Conservation (phyloP, 2,329 filamentous ascomycete species). For the Alternaria conjuncta region DNA sequence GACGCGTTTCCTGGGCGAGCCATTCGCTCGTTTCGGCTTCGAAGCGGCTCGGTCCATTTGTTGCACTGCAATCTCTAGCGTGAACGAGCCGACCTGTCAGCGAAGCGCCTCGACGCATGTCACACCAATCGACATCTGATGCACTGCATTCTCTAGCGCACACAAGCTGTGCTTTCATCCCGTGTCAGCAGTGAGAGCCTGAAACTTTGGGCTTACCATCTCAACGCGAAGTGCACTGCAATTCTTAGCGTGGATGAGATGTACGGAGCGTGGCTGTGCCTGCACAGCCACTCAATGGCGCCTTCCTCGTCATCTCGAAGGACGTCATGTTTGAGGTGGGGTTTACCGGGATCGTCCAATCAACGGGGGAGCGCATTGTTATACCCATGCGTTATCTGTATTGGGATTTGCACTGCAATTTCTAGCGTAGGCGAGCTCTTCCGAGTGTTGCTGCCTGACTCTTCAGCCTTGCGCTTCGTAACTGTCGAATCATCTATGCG, state of each 20-base stretch:
- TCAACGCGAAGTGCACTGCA: background rate
- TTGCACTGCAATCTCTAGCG: background rate
- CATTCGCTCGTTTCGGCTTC: too few species aligned
- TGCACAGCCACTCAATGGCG: background rate
- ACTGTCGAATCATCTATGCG: too few species aligned
- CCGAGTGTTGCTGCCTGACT: too few species aligned
- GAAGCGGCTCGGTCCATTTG: too few species aligned
- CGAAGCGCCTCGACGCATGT: too few species aligned
- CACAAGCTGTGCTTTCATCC: background rate
- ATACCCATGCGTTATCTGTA: too few species aligned
- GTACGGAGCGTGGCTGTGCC: background rate
- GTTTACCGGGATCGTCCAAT: background rate
- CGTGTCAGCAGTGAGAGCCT: background rate
- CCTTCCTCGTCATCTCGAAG: background rate
- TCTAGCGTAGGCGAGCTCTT: background rate
- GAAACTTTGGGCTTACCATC: background rate
- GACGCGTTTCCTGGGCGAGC: too few species aligned
- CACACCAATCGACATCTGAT: too few species aligned
- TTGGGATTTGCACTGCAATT: background rate
- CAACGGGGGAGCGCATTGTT: background rate
- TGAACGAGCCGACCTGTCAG: background rate
- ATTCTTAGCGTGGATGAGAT: background rate
- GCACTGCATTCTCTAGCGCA: background rate
- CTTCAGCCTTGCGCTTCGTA: too few species aligned
- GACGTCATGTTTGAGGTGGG: background rate